Percentiles rank a stretch among this genome's conserved stretches.
Evolutionary conservation across 1,284 basidiomycete species (phyloP).

Genomic region (Uromyces viciae-fabae): DNA sequence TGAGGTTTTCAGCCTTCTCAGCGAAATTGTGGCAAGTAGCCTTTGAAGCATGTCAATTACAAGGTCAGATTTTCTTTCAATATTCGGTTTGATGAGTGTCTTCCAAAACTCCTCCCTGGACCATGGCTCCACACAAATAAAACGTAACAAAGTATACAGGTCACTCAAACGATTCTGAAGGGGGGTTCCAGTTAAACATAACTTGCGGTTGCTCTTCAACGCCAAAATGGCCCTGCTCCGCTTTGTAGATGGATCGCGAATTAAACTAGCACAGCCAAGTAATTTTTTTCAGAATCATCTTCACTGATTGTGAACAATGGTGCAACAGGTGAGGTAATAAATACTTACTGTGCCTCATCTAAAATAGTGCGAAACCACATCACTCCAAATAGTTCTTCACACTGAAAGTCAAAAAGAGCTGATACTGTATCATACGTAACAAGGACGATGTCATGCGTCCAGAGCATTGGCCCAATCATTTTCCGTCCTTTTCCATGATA

Average conservation of each 20-base stretch:
- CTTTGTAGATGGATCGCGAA: neutral
- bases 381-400: neutral
- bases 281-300: too few species aligned
- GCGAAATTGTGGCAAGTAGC: neutral
- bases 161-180: conserved; percentile 4
- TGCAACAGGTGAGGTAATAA: too few species aligned
- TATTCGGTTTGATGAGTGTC: neutral
- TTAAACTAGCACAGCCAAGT: neutral
- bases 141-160: neutral
- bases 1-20: neutral
- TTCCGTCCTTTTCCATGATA: conserved; percentile 11
- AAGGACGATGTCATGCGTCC: neutral
- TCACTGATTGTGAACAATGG: too few species aligned
- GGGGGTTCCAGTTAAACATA: neutral
- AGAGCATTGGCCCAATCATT: neutral
- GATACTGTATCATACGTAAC: conserved; percentile 1
- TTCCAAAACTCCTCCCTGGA: neutral
- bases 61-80: neutral
- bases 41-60: neutral
- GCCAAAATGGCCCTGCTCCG: conserved; percentile 6
- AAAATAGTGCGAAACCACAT: conserved; percentile 2
- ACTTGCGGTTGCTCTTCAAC: neutral
- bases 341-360: neutral
- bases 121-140: neutral
- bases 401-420: neutral